Percentiles rank a stretch among this genome's conserved stretches.
phyloP scores from a whole-genome alignment of 202 grass and related monocot genomes.

The Brachypodium distachyon region DNA sequence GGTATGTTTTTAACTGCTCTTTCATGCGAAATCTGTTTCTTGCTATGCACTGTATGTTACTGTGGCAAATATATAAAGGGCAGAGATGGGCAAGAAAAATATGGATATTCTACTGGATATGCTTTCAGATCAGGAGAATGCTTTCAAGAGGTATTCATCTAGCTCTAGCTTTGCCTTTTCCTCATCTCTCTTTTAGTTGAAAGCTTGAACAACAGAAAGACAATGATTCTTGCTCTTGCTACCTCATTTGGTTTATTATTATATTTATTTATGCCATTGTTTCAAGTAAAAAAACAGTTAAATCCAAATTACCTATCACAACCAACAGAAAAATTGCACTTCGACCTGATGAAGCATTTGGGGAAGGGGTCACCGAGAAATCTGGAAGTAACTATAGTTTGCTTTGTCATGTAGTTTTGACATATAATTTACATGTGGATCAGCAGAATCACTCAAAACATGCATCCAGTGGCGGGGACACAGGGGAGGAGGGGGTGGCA shows the following conservation, averaged over 20 bases:
- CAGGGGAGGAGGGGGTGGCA: too few species aligned
- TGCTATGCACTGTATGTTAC: conserved; percentile 8
- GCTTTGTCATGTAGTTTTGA: too few species aligned
- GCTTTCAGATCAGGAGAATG: conserved; percentile 40
- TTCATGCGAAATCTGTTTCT: not conserved
- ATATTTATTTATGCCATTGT: conserved; percentile 8
- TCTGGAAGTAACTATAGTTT: too few species aligned
- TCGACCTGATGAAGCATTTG: too few species aligned
- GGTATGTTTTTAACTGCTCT: not conserved
- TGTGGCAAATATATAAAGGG: conserved; percentile 30
- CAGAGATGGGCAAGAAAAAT: not conserved
- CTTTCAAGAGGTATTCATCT: conserved; percentile 41
- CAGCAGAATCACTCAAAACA: too few species aligned
- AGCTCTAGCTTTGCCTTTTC: not conserved
- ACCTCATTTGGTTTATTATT: not conserved
- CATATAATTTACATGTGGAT: too few species aligned
- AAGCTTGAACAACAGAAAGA: conserved; percentile 14
- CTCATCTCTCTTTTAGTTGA: not conserved
- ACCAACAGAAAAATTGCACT: too few species aligned
- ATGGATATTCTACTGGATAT: conserved; percentile 69
- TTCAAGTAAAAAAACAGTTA: too few species aligned
- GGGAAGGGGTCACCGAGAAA: too few species aligned
- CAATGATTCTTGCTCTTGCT: not conserved
- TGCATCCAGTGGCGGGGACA: too few species aligned
- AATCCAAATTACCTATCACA: too few species aligned